Evolutionary conservation across 2,329 filamentous ascomycete species (phyloP).

Genomic region (Fusarium haematococcum): DNA sequence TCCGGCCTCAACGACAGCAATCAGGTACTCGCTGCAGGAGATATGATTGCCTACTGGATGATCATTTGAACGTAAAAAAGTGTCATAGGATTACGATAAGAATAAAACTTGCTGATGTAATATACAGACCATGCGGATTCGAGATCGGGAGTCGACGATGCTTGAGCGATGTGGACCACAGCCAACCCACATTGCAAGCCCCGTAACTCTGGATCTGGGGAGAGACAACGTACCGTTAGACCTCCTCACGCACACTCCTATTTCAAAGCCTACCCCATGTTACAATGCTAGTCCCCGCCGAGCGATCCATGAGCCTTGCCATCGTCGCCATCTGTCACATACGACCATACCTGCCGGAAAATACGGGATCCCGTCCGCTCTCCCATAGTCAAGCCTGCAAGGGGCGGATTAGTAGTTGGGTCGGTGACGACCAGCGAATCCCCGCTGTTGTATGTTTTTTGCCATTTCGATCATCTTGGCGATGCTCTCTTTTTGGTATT

Average conservation of each 20-base stretch:
- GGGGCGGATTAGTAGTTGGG: conserved; percentile 1
- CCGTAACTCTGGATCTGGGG: neutral
- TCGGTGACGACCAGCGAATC: neutral
- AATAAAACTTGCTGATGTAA: neutral
- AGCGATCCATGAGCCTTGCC: neutral
- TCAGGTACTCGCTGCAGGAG: neutral
- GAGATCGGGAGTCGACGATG: neutral
- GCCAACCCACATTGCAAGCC: neutral
- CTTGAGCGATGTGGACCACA: no score
- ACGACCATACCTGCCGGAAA: neutral
- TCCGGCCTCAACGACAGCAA: neutral
- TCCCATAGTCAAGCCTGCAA: neutral
- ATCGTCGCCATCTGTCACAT: neutral
- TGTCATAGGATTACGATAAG: no score
- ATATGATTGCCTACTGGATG: neutral
- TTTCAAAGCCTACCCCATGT: neutral
- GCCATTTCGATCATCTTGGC: neutral
- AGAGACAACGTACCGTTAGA: neutral
- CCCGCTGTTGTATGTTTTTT: neutral
- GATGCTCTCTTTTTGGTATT: neutral
- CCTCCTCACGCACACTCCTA: neutral
- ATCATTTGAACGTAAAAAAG: neutral
- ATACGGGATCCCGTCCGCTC: neutral
- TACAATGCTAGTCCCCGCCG: neutral
- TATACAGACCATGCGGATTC: neutral